Conservation (phyloP, 345 rosid species). For the Eutrema heterophyllum region DNA sequence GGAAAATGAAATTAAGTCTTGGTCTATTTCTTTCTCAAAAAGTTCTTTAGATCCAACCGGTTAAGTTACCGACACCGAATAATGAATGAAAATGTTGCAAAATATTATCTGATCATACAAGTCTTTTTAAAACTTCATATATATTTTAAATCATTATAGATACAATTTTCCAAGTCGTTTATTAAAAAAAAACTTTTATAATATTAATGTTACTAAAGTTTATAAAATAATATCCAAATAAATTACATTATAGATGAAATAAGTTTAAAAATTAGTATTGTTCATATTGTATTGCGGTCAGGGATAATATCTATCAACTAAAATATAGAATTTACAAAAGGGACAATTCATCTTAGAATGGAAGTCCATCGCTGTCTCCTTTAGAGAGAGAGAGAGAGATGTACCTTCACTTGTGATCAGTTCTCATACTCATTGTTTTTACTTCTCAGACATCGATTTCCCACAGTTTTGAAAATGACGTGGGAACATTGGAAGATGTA, state of each 20-base stretch:
- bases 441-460: slow-evolving; percentile 18
- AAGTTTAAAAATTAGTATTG: too few relatives aligned
- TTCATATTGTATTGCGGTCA: too few relatives aligned
- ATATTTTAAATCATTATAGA: too few relatives aligned
- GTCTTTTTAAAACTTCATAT: too few relatives aligned
- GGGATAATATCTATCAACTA: background rate
- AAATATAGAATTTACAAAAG: background rate
- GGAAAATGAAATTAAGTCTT: background rate
- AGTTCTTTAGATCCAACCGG: background rate
- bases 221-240: too few relatives aligned
- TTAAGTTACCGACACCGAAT: background rate
- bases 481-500: background rate
- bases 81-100: background rate
- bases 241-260: too few relatives aligned
- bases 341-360: slow-evolving; percentile 16
- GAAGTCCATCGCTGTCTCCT: slow-evolving; percentile 23
- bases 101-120: too few relatives aligned
- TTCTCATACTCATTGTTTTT: slow-evolving; percentile 8
- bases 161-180: too few relatives aligned
- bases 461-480: slow-evolving; percentile 17
- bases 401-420: slow-evolving; percentile 1
- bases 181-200: too few relatives aligned
- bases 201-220: too few relatives aligned
- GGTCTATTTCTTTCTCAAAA: background rate
- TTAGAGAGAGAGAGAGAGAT: background rate